phyloP scores from a whole-genome alignment of 805 yeast species.

The Kodamaea neixiangensis region DNA sequence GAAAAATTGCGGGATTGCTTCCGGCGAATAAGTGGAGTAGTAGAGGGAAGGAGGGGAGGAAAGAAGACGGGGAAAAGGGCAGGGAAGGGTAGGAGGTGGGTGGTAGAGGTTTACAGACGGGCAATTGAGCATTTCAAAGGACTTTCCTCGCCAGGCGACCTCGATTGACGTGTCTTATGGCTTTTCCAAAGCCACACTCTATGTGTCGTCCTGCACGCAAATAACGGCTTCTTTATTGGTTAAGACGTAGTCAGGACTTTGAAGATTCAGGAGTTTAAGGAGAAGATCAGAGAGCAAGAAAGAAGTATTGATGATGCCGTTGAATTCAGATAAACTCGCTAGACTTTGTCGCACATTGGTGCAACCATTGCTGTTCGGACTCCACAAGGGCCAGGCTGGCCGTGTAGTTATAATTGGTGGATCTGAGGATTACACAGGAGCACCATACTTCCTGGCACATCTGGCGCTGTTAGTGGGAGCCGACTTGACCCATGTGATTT shows the following conservation, averaged over 20 bases:
- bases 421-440: constrained; percentile 94
- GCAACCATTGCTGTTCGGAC: constrained; percentile 71
- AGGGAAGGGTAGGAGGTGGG: no score
- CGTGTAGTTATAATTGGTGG: constrained; percentile 89
- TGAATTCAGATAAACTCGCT: background rate
- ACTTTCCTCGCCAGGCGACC: no score
- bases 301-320: background rate
- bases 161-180: no score
- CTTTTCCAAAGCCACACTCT: no score
- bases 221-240: background rate
- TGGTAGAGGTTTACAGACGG: no score
- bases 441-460: constrained; percentile 88
- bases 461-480: constrained; percentile 84
- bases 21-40: background rate
- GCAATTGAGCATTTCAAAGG: no score
- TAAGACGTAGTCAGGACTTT: background rate
- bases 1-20: constrained; percentile 1
- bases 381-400: constrained; percentile 93
- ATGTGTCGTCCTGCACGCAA: no score
- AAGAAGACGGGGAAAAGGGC: background rate
- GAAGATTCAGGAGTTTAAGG: no score
- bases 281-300: background rate
- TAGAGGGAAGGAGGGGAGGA: background rate
- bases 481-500: constrained; percentile 87
- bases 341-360: constrained; percentile 28